Evolutionary conservation across 2,329 filamentous ascomycete genomes (phyloP).

Genomic region (Exutisphaerella laricina): DNA sequence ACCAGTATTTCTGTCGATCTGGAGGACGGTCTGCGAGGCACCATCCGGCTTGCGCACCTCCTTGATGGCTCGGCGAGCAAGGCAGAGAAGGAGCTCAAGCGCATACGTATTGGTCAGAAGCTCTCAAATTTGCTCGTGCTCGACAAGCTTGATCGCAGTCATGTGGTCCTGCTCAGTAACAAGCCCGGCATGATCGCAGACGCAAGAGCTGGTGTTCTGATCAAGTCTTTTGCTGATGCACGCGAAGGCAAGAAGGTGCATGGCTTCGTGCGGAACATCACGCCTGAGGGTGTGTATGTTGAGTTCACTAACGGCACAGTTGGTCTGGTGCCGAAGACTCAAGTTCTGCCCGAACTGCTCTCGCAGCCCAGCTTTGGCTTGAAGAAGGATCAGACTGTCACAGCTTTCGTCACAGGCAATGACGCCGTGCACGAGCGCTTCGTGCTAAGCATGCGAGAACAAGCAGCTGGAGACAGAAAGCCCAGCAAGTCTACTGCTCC

Average conservation of each 20-base stretch:
- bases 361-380: slow-evolving; percentile 71
- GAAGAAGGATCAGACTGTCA: slow-evolving; percentile 67
- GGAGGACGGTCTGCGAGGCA: slow-evolving; percentile 67
- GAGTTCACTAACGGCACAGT: slow-evolving; percentile 74
- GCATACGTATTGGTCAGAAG: slow-evolving; percentile 76
- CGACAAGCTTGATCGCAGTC: slow-evolving; percentile 74
- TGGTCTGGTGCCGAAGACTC: slow-evolving; percentile 72
- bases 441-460: slow-evolving; percentile 53
- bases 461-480: slow-evolving; percentile 36
- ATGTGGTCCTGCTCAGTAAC: slow-evolving; percentile 69
- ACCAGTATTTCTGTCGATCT: slow-evolving; percentile 62
- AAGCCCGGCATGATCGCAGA: slow-evolving; percentile 79
- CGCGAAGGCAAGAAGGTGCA: slow-evolving; percentile 62
- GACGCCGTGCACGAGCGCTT: slow-evolving; percentile 68
- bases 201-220: slow-evolving; percentile 63
- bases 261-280: slow-evolving; percentile 83
- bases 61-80: slow-evolving; percentile 79
- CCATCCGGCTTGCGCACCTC: slow-evolving; percentile 70
- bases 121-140: slow-evolving; percentile 77
- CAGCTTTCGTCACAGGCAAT: slow-evolving; percentile 64
- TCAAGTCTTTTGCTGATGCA: slow-evolving; percentile 66
- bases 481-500: slow-evolving; percentile 13
- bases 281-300: slow-evolving; percentile 75
- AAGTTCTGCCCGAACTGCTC: slow-evolving; percentile 65
- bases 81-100: slow-evolving; percentile 68